Conservation (phyloP, 306 rosid genomes). For the Vigna mungo region DNA sequence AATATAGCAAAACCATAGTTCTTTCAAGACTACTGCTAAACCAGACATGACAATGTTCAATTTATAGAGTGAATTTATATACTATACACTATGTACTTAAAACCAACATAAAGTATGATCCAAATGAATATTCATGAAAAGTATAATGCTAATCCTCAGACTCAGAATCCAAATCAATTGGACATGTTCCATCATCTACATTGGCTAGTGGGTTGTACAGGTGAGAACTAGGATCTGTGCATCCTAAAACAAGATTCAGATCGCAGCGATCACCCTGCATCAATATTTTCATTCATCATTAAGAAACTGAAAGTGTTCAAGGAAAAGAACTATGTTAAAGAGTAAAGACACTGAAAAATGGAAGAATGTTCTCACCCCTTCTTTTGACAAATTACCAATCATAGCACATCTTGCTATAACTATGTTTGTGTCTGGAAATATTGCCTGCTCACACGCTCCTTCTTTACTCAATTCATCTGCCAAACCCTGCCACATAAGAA, state of each 20-base stretch:
- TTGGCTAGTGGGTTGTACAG: slow-evolving; percentile 78
- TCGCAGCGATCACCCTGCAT: slow-evolving; percentile 88
- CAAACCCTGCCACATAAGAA: slow-evolving; percentile 64
- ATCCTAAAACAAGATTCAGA: slow-evolving; percentile 71
- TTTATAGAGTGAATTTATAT: slow-evolving; percentile 32
- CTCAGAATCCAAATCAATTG: slow-evolving; percentile 58
- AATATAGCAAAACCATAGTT: background rate
- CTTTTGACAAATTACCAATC: slow-evolving; percentile 70
- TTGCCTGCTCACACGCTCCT: slow-evolving; percentile 89
- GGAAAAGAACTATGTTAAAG: background rate
- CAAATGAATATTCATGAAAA: slow-evolving; percentile 14
- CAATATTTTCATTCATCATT: slow-evolving; percentile 29
- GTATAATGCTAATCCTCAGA: slow-evolving; percentile 51
- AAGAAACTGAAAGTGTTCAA: background rate
- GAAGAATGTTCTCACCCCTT: slow-evolving; percentile 75
- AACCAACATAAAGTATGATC: slow-evolving; percentile 26
- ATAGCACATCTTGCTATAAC: slow-evolving; percentile 69
- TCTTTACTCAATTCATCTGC: slow-evolving; percentile 79
- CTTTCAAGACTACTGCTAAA: background rate
- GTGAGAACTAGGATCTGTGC: slow-evolving; percentile 84
- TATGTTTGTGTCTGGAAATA: slow-evolving; percentile 76
- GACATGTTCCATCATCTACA: slow-evolving; percentile 91
- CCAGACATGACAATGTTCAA: background rate
- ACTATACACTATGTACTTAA: slow-evolving; percentile 35
- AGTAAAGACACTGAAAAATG: background rate